Percentiles rank a stretch among this genome's conserved stretches.
Evolutionary conservation across 2,329 filamentous ascomycete genomes (phyloP).

Genomic region (Xylaria polymorpha): DNA sequence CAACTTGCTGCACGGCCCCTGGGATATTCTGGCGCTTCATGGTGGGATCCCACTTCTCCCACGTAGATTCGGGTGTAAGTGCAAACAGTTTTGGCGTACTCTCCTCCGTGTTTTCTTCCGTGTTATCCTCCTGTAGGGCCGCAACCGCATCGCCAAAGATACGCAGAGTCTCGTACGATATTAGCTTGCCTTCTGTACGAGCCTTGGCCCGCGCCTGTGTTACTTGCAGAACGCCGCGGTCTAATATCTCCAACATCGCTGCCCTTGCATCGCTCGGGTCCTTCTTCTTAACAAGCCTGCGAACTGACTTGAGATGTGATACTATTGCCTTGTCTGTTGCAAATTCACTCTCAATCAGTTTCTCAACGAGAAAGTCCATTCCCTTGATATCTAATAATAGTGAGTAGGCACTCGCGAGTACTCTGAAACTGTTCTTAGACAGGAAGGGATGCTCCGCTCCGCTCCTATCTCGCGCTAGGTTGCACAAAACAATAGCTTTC

Average conservation of each 20-base stretch:
- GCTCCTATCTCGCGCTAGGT: slow-evolving; percentile 43
- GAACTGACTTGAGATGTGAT: slow-evolving; percentile 41
- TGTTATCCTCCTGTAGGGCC: slow-evolving; percentile 1
- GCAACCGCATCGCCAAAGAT: slow-evolving; percentile 46
- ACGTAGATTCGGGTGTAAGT: neutral
- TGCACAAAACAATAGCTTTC: slow-evolving; percentile 47
- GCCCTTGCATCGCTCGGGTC: neutral
- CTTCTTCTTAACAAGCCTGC: slow-evolving; percentile 37
- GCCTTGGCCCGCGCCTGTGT: slow-evolving; percentile 33
- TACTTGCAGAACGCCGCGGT: slow-evolving; percentile 33
- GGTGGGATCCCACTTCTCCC: neutral
- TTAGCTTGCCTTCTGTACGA: slow-evolving; percentile 36
- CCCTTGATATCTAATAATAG: slow-evolving; percentile 40
- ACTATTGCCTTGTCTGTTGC: slow-evolving; percentile 41
- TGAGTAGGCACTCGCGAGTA: slow-evolving; percentile 44
- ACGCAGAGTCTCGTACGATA: slow-evolving; percentile 43
- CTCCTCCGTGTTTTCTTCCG: neutral
- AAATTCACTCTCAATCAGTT: slow-evolving; percentile 41
- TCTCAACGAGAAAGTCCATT: slow-evolving; percentile 42
- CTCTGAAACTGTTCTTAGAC: slow-evolving; percentile 43
- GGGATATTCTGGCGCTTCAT: neutral
- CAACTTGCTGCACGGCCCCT: neutral
- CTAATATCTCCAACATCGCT: slow-evolving; percentile 39
- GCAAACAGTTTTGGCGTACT: neutral
- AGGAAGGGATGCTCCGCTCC: slow-evolving; percentile 45